Evolutionary conservation across 2,329 filamentous ascomycete genomes (phyloP).

Genomic region (Thelonectria discophora): DNA sequence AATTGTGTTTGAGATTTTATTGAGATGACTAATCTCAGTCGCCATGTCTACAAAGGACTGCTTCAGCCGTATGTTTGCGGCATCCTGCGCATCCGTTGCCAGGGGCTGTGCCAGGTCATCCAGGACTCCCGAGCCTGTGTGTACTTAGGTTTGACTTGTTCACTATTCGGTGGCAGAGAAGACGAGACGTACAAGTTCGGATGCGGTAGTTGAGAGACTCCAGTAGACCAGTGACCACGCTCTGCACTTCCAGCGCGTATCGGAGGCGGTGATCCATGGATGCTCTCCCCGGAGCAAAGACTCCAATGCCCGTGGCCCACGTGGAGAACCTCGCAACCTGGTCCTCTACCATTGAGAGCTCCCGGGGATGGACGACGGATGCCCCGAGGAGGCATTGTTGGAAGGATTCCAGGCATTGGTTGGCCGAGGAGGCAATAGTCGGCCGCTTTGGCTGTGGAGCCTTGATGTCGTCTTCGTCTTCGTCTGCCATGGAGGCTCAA

Average conservation of each 20-base stretch:
- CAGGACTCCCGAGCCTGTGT: not conserved
- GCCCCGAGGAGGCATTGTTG: not conserved
- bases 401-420: not conserved
- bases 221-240: conserved; percentile 24
- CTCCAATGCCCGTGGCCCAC: conserved; percentile 27
- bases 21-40: conserved; percentile 9
- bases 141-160: not conserved
- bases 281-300: conserved; percentile 15
- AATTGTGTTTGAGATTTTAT: conserved; percentile 25
- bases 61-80: not conserved
- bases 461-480: too few species aligned
- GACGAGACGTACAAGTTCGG: conserved; percentile 15
- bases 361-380: not conserved
- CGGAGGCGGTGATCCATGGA: conserved; percentile 33
- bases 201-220: conserved; percentile 21
- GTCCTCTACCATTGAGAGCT: conserved; percentile 32
- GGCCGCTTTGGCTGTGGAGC: too few species aligned
- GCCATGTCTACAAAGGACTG: not conserved
- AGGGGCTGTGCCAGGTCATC: too few species aligned
- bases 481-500: too few species aligned
- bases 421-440: too few species aligned
- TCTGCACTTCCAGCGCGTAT: conserved; percentile 22
- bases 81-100: too few species aligned
- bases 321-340: conserved; percentile 32
- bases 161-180: too few species aligned